These are phyloP conservation scores for Ulota crispa DNA, from an alignment of 225 moss, liverwort and hornwort genomes.

Conservation along the genomic window DNA sequence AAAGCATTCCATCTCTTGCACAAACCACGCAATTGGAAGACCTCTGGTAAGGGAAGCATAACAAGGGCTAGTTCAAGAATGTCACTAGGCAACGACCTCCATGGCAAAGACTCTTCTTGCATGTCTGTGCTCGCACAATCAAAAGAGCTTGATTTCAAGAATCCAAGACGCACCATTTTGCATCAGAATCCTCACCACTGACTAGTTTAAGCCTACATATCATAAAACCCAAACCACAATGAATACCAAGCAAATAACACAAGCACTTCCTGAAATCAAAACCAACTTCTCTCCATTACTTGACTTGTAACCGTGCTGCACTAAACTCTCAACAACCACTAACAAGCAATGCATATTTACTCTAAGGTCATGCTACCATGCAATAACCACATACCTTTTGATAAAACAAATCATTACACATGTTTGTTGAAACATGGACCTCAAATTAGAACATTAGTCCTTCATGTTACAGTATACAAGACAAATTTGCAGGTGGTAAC, in stretches of 20 bases:
- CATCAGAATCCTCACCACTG: slow-evolving; percentile 5
- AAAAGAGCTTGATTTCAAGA: neutral
- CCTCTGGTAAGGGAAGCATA: slow-evolving; percentile 29
- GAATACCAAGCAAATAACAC: neutral
- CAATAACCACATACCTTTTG: neutral
- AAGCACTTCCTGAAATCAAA: neutral
- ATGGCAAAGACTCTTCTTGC: slow-evolving; percentile 30
- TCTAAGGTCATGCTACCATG: neutral
- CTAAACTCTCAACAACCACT: no score
- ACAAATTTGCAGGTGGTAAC: no score
- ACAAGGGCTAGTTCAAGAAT: slow-evolving; percentile 33
- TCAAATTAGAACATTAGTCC: neutral
- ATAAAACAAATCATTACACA: neutral
- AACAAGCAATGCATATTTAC: no score
- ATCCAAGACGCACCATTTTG: neutral
- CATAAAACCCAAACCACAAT: slow-evolving; percentile 4
- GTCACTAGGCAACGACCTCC: slow-evolving; percentile 35
- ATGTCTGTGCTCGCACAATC: neutral
- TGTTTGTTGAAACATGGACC: no score
- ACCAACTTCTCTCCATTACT: neutral
- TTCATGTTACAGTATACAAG: no score
- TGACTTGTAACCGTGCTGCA: neutral
- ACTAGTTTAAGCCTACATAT: neutral
- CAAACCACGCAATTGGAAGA: slow-evolving; percentile 35
- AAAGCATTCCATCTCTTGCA: slow-evolving; percentile 51